Base-by-base conservation (phyloP, 768 basidiomycete genomes). In the Auriscalpium microsporum region DNA sequence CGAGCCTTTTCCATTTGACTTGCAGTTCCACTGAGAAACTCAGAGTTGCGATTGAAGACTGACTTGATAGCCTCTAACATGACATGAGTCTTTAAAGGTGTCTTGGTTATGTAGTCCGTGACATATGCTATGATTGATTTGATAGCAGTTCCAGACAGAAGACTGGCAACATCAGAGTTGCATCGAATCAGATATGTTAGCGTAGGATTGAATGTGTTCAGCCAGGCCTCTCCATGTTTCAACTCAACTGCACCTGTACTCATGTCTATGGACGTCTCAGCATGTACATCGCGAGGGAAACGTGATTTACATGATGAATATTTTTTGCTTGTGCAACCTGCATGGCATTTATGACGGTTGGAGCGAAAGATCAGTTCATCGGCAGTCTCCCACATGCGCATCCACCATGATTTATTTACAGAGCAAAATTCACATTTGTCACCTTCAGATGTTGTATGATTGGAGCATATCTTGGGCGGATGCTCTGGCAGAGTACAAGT, bases 71-170 rank as follows among this genome's bases (percentile, higher is more conserved):
- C 55, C 0, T 73, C 65, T 63, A 76, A 76, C 28, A 74, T 64
- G 13, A 62, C 62, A 60, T 73, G 66, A 0, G 71, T 73, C 46
- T 75, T 78, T 10, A 78, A 56, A 4, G 61, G 45, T 0, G 63
- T 46, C 58, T 78, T 78, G 0, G 72, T 75, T 0, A 77, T 66
- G 60, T 78, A 78, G 36, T 78, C 73, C 3, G 74, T 66, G 73
- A 17, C 71, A 74, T n/a, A 28, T 28, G 28, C 28, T 28, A 28
- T 28, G 7, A 28, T 28, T 4, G 28, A 28, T 28, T 28, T 28
- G 28, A 28, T 28, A 28, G 28, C 28, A 28, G 28, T 28, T 28
- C 28, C 28, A 28, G 28, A 28, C 7, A 28, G 49, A 1, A 76
- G 49, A 53, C 68, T 68, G 0, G 72, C 71, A 0, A 72, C 66